phyloP scores from a whole-genome alignment of 2,329 filamentous ascomycete genomes.

The Colletotrichum gloeosporioides region DNA sequence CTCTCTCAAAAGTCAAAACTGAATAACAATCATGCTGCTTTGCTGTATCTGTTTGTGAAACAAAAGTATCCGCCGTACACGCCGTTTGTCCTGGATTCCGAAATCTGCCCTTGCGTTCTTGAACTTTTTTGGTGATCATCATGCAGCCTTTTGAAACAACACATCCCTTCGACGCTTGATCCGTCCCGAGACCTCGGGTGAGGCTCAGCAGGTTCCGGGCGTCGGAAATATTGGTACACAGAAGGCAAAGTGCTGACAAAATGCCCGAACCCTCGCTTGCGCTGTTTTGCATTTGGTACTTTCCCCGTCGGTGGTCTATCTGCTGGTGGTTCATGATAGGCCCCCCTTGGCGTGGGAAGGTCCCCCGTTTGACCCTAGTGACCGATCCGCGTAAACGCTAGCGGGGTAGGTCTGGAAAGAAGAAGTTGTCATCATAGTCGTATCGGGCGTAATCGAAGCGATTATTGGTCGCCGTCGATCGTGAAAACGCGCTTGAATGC shows the following conservation, averaged over 20 bases:
- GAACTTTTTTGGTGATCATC: constrained; percentile 35
- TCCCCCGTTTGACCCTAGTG: constrained; percentile 28
- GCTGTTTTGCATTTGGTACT: constrained; percentile 42
- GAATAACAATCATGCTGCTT: constrained; percentile 29
- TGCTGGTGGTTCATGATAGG: constrained; percentile 13
- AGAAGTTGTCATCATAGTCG: constrained; percentile 29
- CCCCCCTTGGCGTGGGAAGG: not conserved
- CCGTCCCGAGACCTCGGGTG: constrained; percentile 26
- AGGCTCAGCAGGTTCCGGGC: constrained; percentile 30
- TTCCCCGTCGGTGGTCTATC: constrained; percentile 33
- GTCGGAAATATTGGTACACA: constrained; percentile 48
- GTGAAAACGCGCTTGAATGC: constrained; percentile 14
- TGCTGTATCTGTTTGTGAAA: constrained; percentile 29
- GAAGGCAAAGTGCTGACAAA: constrained; percentile 42
- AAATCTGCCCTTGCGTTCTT: constrained; percentile 26
- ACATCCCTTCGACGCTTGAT: constrained; percentile 12
- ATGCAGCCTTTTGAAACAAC: constrained; percentile 26
- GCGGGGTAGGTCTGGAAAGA: constrained; percentile 23
- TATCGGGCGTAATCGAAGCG: constrained; percentile 34
- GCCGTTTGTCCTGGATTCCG: constrained; percentile 27
- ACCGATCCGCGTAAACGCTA: constrained; percentile 32
- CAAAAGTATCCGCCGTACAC: constrained; percentile 29
- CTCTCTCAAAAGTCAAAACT: constrained; percentile 25
- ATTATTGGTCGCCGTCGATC: constrained; percentile 14
- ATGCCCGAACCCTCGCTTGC: constrained; percentile 43